Evolutionary conservation across 306 rosid genomes (phyloP).

Genomic region (Corylus heterophylla): DNA sequence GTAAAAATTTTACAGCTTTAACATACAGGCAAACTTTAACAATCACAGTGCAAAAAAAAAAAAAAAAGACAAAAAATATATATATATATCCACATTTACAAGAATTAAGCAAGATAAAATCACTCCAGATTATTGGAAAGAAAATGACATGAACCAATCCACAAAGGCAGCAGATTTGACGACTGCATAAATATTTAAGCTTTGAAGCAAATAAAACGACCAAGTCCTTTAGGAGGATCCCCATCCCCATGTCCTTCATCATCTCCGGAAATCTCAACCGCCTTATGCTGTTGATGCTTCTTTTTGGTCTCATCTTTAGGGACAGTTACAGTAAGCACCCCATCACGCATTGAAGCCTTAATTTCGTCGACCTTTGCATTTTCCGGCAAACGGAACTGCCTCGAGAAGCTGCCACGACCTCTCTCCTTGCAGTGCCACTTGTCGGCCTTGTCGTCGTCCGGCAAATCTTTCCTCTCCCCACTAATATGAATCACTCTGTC

Average conservation of each 20-base stretch:
- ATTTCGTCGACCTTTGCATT: constrained; percentile 50
- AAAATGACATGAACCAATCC: neutral
- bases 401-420: constrained; percentile 28
- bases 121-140: neutral
- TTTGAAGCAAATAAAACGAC: constrained; percentile 59
- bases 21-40: neutral
- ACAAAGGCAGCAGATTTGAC: neutral
- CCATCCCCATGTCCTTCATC: constrained; percentile 19
- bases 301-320: constrained; percentile 48
- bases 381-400: constrained; percentile 59
- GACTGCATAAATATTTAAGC: constrained; percentile 25
- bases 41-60: neutral
- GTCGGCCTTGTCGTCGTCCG: constrained; percentile 25
- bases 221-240: constrained; percentile 43
- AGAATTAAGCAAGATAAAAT: neutral
- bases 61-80: too few species aligned
- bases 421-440: constrained; percentile 70
- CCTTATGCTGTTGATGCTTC: constrained; percentile 27
- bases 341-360: constrained; percentile 54
- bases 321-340: constrained; percentile 46
- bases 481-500: constrained; percentile 41
- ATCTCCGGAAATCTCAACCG: constrained; percentile 36
- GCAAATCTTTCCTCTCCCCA: constrained; percentile 41
- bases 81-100: neutral
- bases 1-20: neutral